These are phyloP conservation scores for Talaromyces proteolyticus DNA, from an alignment of 495 filamentous ascomycete species.

Conservation along the genomic window DNA sequence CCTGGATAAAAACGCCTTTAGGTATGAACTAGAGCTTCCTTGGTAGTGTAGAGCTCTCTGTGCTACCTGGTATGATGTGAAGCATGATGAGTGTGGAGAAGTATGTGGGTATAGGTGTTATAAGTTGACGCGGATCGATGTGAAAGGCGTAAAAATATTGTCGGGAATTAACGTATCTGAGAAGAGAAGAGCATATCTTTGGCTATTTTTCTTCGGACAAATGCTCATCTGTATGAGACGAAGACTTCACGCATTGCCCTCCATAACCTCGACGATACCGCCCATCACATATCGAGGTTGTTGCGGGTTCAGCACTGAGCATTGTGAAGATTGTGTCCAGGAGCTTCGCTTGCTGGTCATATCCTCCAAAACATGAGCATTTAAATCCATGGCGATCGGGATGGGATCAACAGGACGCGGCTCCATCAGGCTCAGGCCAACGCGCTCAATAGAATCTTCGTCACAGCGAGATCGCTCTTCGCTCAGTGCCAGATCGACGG, in stretches of 20 bases:
- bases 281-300: conserved; percentile 39
- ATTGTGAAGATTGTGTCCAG: conserved; percentile 2
- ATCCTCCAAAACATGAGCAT: conserved; percentile 11
- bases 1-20: not conserved
- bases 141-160: no score
- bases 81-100: no score
- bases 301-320: conserved; percentile 6
- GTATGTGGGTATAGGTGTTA: no score
- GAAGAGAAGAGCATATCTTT: not conserved
- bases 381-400: conserved; percentile 16
- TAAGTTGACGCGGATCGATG: no score
- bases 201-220: no score
- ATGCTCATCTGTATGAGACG: no score
- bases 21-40: not conserved
- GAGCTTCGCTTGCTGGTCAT: conserved; percentile 3
- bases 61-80: not conserved
- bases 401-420: conserved; percentile 32
- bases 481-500: conserved; percentile 33
- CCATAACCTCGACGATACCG: conserved; percentile 45
- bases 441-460: conserved; percentile 29
- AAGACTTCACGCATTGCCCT: conserved; percentile 30
- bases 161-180: no score
- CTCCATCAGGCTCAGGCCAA: conserved; percentile 40
- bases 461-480: conserved; percentile 35
- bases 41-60: not conserved